Evolutionary conservation across 208 protist genomes (phyloP).

Genomic region (Dictyostelium gargantuum): DNA sequence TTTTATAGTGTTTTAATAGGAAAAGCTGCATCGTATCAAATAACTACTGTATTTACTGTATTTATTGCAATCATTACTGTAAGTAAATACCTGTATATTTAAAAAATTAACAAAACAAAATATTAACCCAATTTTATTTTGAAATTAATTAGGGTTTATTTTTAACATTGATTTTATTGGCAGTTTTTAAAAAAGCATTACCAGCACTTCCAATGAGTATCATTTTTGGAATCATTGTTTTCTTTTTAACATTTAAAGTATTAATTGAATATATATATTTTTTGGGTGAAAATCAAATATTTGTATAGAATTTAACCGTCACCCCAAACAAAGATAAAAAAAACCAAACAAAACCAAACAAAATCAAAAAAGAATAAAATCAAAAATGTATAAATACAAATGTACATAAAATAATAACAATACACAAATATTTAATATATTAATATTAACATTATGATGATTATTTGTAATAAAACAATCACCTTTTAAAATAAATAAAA

Average conservation of each 20-base stretch:
- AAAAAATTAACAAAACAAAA: too few species aligned
- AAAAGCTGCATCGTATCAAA: slow-evolving; percentile 81
- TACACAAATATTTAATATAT: background rate
- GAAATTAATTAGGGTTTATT: slow-evolving; percentile 85
- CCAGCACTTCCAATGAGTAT: slow-evolving; percentile 89
- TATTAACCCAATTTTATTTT: background rate
- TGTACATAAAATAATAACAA: background rate
- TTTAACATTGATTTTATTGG: slow-evolving; percentile 86
- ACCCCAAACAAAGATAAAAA: background rate
- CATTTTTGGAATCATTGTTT: slow-evolving; percentile 83
- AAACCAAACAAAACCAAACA: background rate
- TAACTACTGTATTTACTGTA: slow-evolving; percentile 82
- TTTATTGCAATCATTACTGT: slow-evolving; percentile 84
- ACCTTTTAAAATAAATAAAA: background rate
- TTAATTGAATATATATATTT: slow-evolving; percentile 70
- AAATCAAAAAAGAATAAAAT: background rate
- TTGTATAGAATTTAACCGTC: background rate
- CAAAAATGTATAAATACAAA: background rate
- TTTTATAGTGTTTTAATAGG: slow-evolving; percentile 88
- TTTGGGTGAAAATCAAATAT: slow-evolving; percentile 13
- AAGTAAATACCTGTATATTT: slow-evolving; percentile 22
- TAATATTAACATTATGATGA: background rate
- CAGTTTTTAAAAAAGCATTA: slow-evolving; percentile 82
- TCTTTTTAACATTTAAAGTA: slow-evolving; percentile 80
- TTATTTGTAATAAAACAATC: background rate